Evolutionary conservation across 2,329 filamentous ascomycete species (phyloP), one percentile per base, ranked within the genome.

Genomic region (Penicillium thymicola): DNA sequence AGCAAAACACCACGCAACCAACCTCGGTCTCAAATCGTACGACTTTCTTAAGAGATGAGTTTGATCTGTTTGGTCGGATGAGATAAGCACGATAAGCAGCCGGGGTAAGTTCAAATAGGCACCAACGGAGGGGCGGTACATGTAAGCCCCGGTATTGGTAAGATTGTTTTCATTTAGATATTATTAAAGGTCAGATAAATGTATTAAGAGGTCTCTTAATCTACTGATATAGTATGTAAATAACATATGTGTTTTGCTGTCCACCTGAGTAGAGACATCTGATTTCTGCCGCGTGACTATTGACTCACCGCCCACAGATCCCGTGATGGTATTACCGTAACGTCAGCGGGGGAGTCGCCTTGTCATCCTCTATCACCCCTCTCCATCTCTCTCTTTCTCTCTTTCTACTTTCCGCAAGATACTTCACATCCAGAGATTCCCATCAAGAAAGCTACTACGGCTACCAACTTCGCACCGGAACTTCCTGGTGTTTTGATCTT

Each of bases 301-400:
- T 55, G 61, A 57, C 61, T 65, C 61, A 65, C 63, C 63, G 63
- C 62, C 64, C 47, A 42, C 41, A 25, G 54, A 51, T 56, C 61
- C 52, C 58, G 59, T 65, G 63, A 65, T 65, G 54, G 54, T 62
- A 59, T 57, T 58, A 62, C 55, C 57, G 61, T 64, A 63, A 65
- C 62, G 61, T 66, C 64, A 66, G 64, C 63, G 64, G 64, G 64
- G 64, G 62, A 61, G 62, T 58, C 59, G 60, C 65, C 67, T 68
- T 65, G 62, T 67, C 67, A 67, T 67, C 67, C 59, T 62, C 57
- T 55, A 59, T 65, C 62, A 63, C 63, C 64, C 59, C 62, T 63
- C 59, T 59, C 61, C 59, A 48, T 58, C 52, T 56, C 50, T 58
- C 51, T 54, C 59, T 58, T 51, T 56, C 50, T 58, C 51, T 62